Percentiles rank a stretch among this genome's conserved stretches.
phyloP scores from a whole-genome alignment of 2,329 filamentous ascomycete species.

The Myriangium duriaei region DNA sequence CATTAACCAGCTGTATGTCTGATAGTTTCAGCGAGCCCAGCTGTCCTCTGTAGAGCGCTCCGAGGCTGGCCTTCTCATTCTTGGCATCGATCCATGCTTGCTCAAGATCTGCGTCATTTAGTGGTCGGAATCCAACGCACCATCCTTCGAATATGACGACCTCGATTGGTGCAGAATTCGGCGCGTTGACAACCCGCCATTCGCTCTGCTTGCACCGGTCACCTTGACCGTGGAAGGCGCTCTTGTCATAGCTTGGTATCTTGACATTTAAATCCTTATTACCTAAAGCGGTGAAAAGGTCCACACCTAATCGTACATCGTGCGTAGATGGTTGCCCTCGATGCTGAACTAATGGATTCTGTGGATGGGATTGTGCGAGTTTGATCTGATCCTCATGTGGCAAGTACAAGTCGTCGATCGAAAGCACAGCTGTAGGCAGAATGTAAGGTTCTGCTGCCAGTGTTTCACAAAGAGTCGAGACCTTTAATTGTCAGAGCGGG shows the following conservation, averaged over 20 bases:
- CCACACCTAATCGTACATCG: constrained; percentile 52
- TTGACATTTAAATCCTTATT: constrained; percentile 37
- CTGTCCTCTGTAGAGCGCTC: constrained; percentile 34
- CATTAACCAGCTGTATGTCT: constrained; percentile 47
- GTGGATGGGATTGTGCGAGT: constrained; percentile 51
- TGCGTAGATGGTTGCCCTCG: constrained; percentile 78
- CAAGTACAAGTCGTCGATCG: constrained; percentile 85
- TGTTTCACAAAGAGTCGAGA: constrained; percentile 50
- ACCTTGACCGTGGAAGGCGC: constrained; percentile 59
- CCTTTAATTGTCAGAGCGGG: too few relatives aligned
- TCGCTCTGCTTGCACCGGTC: constrained; percentile 52
- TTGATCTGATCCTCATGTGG: constrained; percentile 53
- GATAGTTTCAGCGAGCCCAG: constrained; percentile 43
- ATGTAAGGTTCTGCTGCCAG: constrained; percentile 46
- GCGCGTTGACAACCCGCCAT: constrained; percentile 49
- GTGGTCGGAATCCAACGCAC: constrained; percentile 71
- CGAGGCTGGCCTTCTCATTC: constrained; percentile 36
- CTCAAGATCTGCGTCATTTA: constrained; percentile 43
- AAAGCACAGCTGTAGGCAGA: constrained; percentile 57
- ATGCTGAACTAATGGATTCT: constrained; percentile 66
- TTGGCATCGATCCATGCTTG: constrained; percentile 41
- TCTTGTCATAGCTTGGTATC: constrained; percentile 77
- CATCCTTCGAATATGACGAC: constrained; percentile 81
- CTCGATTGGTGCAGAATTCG: constrained; percentile 35
- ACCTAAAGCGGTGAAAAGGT: constrained; percentile 50